These are phyloP conservation scores for Paramecium biaurelia DNA, from an alignment of 73 alveolate genomes.

Conservation along the genomic window DNA sequence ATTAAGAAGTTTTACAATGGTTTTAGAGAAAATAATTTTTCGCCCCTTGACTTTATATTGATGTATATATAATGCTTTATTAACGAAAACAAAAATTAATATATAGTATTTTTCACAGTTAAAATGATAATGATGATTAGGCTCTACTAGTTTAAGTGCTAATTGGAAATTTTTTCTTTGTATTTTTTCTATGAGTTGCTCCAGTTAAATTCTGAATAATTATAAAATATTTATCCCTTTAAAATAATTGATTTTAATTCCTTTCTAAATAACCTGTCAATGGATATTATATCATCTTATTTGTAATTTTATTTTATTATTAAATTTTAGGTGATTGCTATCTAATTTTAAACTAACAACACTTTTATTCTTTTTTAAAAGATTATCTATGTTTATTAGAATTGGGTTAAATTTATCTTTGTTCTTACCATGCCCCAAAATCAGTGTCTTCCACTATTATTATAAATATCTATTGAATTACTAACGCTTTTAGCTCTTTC, in stretches of 20 bases:
- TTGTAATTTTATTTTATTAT: background rate
- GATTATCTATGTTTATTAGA: background rate
- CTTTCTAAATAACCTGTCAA: slow-evolving; percentile 13
- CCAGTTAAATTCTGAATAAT: background rate
- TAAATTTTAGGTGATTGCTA: background rate
- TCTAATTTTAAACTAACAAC: background rate
- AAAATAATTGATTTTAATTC: background rate
- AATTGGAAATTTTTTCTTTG: background rate
- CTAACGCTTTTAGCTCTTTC: slow-evolving; percentile 25
- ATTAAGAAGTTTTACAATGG: slow-evolving; percentile 24
- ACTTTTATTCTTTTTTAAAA: background rate
- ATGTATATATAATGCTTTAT: background rate
- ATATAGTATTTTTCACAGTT: background rate
- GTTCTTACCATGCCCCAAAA: slow-evolving; percentile 7
- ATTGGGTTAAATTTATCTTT: background rate
- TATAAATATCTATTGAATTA: background rate
- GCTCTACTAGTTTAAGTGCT: background rate
- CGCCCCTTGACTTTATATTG: background rate
- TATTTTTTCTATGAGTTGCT: background rate
- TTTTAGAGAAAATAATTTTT: background rate
- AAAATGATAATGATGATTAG: background rate
- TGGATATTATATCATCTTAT: background rate
- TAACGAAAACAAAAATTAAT: background rate
- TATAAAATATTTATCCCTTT: background rate
- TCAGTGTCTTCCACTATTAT: background rate